Percentiles rank a stretch among this genome's conserved stretches.
Conservation (phyloP, 1,139 yeast genomes). For the Pichia sp. region DNA sequence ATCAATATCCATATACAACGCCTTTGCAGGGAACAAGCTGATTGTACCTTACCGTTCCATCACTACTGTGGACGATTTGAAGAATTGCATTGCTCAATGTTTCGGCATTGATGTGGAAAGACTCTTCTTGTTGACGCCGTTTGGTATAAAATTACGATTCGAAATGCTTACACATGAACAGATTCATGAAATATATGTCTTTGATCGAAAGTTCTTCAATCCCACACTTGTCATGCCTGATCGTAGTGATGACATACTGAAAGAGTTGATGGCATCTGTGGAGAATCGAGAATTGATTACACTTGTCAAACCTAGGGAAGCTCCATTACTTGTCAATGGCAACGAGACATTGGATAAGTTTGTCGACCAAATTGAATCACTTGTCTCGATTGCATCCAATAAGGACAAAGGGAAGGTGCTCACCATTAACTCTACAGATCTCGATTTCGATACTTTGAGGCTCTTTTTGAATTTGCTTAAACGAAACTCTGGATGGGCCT, state of each 20-base stretch:
- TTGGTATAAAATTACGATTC: constrained; percentile 55
- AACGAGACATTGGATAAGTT: no score
- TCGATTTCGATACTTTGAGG: constrained; percentile 23
- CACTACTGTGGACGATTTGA: constrained; percentile 37
- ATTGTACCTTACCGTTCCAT: constrained; percentile 30
- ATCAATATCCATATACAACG: constrained; percentile 31
- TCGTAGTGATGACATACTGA: constrained; percentile 6
- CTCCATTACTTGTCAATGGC: constrained; percentile 37
- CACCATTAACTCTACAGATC: constrained; percentile 22
- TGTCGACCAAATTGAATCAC: no score
- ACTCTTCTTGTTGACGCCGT: constrained; percentile 55
- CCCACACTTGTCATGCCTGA: constrained; percentile 15
- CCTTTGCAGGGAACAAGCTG: constrained; percentile 34
- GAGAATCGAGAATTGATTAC: constrained; percentile 22
- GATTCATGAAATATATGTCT: constrained; percentile 44
- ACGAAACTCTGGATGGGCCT: constrained; percentile 46
- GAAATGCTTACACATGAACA: constrained; percentile 34
- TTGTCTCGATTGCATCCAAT: no score
- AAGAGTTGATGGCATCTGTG: constrained; percentile 20
- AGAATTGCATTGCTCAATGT: constrained; percentile 35
- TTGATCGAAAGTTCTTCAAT: constrained; percentile 49
- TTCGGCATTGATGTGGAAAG: constrained; percentile 39
- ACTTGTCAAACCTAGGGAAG: constrained; percentile 36
- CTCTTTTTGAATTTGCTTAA: constrained; percentile 31
- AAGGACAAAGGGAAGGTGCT: no score